phyloP scores from a whole-genome alignment of 768 basidiomycete species.

The Calocera viscosa region DNA sequence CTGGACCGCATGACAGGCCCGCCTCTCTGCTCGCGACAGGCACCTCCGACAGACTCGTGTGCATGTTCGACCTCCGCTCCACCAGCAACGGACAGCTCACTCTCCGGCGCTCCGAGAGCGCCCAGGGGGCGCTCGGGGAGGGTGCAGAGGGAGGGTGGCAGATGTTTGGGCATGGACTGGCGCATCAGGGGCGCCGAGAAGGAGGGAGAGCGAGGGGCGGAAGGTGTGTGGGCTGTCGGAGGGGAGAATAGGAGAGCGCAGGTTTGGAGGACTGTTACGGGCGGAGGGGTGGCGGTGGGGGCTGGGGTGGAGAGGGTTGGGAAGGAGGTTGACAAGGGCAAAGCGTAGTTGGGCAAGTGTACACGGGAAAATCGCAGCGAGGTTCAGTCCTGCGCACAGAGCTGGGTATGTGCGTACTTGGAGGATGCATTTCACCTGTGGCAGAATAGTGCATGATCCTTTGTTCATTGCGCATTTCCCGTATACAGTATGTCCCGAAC shows the following conservation, averaged over 20 bases:
- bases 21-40: not conserved
- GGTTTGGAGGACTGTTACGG: slow-evolving; percentile 6
- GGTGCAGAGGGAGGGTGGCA: slow-evolving; percentile 22
- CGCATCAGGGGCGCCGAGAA: slow-evolving; percentile 28
- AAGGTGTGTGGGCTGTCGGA: slow-evolving; percentile 27
- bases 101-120: not conserved
- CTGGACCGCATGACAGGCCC: not conserved
- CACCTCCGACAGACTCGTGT: no score
- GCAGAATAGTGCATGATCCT: no score
- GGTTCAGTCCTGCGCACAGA: no score
- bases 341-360: no score
- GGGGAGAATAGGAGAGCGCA: slow-evolving; percentile 32
- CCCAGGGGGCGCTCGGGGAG: slow-evolving; percentile 28
- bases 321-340: no score
- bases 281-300: not conserved
- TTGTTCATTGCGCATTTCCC: no score
- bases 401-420: no score
- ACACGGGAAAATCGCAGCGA: no score
- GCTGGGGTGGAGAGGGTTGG: not conserved
- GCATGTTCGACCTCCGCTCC: no score
- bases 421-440: no score
- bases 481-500: no score
- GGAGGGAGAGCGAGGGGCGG: slow-evolving; percentile 27
- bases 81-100: no score
- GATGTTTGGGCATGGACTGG: slow-evolving; percentile 21